These are phyloP conservation scores for Sarcodon aspratus DNA, from an alignment of 768 basidiomycete species.

Conservation along the genomic window DNA sequence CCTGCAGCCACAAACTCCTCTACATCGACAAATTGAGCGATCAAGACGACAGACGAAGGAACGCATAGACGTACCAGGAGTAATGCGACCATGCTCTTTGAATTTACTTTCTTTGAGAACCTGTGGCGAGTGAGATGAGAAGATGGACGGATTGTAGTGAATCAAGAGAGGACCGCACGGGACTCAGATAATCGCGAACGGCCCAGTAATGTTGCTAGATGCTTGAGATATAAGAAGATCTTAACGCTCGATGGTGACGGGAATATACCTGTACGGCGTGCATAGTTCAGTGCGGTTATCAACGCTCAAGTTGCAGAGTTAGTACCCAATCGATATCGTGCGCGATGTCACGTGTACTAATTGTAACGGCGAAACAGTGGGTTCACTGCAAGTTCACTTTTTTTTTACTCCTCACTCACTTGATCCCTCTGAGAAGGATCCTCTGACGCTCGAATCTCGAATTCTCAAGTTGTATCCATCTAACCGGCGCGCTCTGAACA, in stretches of 20 bases:
- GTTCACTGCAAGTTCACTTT: no score
- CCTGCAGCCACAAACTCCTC: slow-evolving; percentile 99
- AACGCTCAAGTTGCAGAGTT: no score
- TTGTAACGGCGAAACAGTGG: no score
- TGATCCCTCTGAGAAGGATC: no score
- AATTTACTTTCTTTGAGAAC: slow-evolving; percentile 98
- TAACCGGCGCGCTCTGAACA: no score
- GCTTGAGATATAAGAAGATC: slow-evolving; percentile 1
- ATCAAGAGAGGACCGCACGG: slow-evolving; percentile 37
- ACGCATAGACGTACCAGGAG: slow-evolving; percentile 52
- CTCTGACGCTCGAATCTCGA: no score
- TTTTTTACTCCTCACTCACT: no score
- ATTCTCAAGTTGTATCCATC: no score
- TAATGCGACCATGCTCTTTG: slow-evolving; percentile 96
- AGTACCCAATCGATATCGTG: no score
- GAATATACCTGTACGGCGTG: slow-evolving; percentile 33
- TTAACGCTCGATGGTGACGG: slow-evolving; percentile 1
- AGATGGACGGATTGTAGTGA: slow-evolving; percentile 16
- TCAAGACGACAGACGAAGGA: not conserved
- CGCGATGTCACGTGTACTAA: no score
- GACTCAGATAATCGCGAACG: slow-evolving; percentile 88
- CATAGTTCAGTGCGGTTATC: slow-evolving; percentile 17
- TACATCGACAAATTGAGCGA: slow-evolving; percentile 15
- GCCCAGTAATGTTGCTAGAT: slow-evolving; percentile 84
- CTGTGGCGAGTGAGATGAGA: slow-evolving; percentile 29